Evolutionary conservation across 495 filamentous ascomycete genomes (phyloP), one percentile per base, ranked within the genome.

Genomic region (Penicillium turbatum): DNA sequence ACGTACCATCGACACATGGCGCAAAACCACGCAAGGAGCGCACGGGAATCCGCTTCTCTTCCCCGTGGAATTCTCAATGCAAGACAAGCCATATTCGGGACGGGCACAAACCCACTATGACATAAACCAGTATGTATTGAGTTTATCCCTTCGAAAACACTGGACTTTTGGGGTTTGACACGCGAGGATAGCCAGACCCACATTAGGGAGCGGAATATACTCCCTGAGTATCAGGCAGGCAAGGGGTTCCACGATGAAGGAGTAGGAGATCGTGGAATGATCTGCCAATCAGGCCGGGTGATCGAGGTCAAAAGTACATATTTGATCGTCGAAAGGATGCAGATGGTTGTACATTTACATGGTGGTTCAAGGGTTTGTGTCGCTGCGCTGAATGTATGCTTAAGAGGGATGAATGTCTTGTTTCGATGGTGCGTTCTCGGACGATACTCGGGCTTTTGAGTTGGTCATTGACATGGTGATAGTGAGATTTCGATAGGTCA

Each of bases 191-290:
- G 5, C 9, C 31, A 26, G 17, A 19, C 19, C 11, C 6, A 36
- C 26, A 48, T 5, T 1, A 37, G 10, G 36, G 37, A 16, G 13
- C 11, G 35, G 32, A 13, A 31, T 15, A 16, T n/a, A 24, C 21
- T 24, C 21, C 21, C 21, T 24, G 21, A 4, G 21, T 2, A 24
- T 24, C 21, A 35, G 16, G 13, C 7, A 16, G 34, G 47, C 19
- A 49, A 49, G 47, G 47, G 47, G 15, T 39, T 21, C 47, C 47
- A 49, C 47, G 47, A 46, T 34, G 11, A 7, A 34, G 29, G 16
- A 41, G 38, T 44, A 30, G 45, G 30, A 44, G 37, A 54, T 53
- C 52, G 55, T 56, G 55, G 59, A 64, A 64, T 64, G 62, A 64
- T 62, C 53, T 50, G 31, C 58, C 57, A 63, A 60, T 63, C 44